phyloP scores from a whole-genome alignment of 1,284 basidiomycete genomes.

The Taiwanofungus camphoratus region DNA sequence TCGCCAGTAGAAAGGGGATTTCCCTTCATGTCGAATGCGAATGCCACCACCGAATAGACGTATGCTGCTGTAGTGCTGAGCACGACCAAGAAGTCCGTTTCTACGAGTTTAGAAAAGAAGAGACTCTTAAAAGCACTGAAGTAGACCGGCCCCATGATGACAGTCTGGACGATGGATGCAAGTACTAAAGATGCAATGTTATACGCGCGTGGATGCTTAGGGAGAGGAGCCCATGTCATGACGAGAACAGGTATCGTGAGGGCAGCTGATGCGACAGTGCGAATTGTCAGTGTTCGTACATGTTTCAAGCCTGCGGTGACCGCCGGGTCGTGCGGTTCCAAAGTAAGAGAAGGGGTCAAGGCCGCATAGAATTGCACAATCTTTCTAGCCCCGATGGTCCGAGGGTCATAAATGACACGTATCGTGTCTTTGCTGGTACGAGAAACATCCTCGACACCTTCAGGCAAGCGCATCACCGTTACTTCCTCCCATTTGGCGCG shows the following conservation, averaged over 20 bases:
- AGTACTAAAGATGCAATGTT: conserved; percentile 34
- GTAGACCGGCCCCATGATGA: conserved; percentile 36
- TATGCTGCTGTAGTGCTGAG: conserved; percentile 39
- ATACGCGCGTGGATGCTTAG: conserved; percentile 28
- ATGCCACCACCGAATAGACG: conserved; percentile 38
- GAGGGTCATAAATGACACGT: conserved; percentile 20
- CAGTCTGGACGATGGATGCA: conserved; percentile 35
- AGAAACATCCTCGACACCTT: conserved; percentile 17
- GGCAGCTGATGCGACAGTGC: conserved; percentile 28
- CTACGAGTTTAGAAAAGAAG: conserved; percentile 34
- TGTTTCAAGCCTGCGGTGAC: conserved; percentile 24
- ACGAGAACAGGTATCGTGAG: conserved; percentile 40
- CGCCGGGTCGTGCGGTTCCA: conserved; percentile 24
- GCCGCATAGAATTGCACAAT: conserved; percentile 19
- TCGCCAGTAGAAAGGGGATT: conserved; percentile 29
- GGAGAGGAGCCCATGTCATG: conserved; percentile 40
- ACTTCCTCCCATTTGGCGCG: conserved; percentile 14
- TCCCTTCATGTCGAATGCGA: conserved; percentile 31
- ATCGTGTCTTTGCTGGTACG: conserved; percentile 18
- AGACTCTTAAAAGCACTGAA: conserved; percentile 32
- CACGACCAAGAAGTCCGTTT: conserved; percentile 37
- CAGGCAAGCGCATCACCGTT: conserved; percentile 10
- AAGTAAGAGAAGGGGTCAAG: conserved; percentile 21
- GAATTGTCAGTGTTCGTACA: conserved; percentile 26
- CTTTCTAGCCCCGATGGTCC: conserved; percentile 21